A percentile compares a stretch with the other conserved stretches of the same genome.
Conservation (phyloP, 2,329 filamentous ascomycete species). For the Salinomyces thailandicus region DNA sequence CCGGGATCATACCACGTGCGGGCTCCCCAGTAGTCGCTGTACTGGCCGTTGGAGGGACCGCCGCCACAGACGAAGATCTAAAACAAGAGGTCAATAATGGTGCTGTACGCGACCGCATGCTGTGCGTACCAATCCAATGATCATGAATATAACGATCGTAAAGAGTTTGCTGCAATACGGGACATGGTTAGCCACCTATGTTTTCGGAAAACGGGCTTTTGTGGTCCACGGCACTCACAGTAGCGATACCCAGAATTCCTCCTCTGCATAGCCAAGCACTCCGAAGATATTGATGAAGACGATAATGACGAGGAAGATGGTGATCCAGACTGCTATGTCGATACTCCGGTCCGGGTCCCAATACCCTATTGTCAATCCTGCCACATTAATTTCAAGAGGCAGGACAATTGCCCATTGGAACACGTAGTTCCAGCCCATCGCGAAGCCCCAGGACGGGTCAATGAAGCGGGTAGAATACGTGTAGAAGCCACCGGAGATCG, state of each 20-base stretch:
- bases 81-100: slow-evolving; percentile 21
- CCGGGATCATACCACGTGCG: slow-evolving; percentile 33
- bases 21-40: slow-evolving; percentile 37
- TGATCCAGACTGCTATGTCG: slow-evolving; percentile 24
- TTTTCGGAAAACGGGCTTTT: too few relatives aligned
- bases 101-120: slow-evolving; percentile 62
- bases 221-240: too few relatives aligned
- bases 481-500: slow-evolving; percentile 27
- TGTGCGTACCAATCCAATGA: slow-evolving; percentile 71
- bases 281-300: slow-evolving; percentile 24
- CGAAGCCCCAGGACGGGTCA: slow-evolving; percentile 26
- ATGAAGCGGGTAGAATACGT: slow-evolving; percentile 27
- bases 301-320: slow-evolving; percentile 22
- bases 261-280: slow-evolving; percentile 26
- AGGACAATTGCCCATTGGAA: slow-evolving; percentile 23
- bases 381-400: slow-evolving; percentile 24
- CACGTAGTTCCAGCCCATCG: slow-evolving; percentile 24
- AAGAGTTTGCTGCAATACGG: too few relatives aligned
- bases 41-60: slow-evolving; percentile 23
- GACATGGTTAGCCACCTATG: too few relatives aligned
- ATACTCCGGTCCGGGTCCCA: slow-evolving; percentile 17
- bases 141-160: slow-evolving; percentile 14
- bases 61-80: slow-evolving; percentile 30
- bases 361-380: slow-evolving; percentile 22
- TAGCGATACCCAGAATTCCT: slow-evolving; percentile 1